Percentiles rank a stretch among this genome's conserved stretches.
phyloP scores from a whole-genome alignment of 164 flowering plant genomes.

The Saururus chinensis region DNA sequence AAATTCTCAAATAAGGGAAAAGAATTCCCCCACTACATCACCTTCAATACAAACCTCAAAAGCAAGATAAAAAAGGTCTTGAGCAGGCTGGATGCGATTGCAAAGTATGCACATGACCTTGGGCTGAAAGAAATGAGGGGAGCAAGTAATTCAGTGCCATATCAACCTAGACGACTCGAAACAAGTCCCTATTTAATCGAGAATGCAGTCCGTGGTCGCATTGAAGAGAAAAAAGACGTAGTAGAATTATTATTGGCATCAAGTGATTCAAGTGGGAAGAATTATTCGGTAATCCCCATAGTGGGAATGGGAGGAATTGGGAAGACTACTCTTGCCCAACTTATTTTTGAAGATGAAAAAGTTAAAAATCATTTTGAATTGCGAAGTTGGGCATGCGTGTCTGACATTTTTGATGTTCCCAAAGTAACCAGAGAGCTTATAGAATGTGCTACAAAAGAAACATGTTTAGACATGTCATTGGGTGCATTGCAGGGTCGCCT shows the following conservation, averaged over 20 bases:
- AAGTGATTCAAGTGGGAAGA: neutral
- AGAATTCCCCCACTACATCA: no score
- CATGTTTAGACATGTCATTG: neutral
- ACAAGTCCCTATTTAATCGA: constrained; percentile 1
- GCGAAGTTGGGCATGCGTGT: constrained; percentile 4
- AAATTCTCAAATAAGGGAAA: no score
- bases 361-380: constrained; percentile 2
- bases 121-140: neutral
- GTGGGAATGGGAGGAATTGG: constrained; percentile 12
- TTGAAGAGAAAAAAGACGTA: neutral
- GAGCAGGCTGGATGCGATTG: constrained; percentile 1
- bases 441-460: neutral
- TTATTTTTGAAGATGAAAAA: constrained; percentile 2
- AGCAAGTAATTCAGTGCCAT: neutral
- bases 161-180: neutral
- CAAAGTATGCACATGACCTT: neutral
- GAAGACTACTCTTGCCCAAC: constrained; percentile 12
- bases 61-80: constrained; percentile 1
- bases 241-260: neutral
- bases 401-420: constrained; percentile 3
- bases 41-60: neutral
- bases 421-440: neutral
- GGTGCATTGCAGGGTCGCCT: neutral
- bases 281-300: constrained; percentile 3
- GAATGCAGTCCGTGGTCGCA: neutral